Conservation (phyloP, 371 early-diverging fungal genomes). For the Blakeslea trispora region DNA sequence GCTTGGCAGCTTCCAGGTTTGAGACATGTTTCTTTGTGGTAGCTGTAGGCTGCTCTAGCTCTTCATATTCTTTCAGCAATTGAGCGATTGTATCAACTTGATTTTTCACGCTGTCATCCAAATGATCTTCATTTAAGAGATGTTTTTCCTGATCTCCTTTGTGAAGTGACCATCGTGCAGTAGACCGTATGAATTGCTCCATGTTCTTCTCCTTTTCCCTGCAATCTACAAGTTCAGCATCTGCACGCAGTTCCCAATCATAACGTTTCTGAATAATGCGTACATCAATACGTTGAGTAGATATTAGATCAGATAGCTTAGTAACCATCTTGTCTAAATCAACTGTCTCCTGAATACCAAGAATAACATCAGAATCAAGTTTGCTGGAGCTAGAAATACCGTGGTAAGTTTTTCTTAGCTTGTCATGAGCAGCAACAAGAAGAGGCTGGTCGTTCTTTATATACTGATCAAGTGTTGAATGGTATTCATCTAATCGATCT, state of each 20-base stretch:
- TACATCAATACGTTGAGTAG: conserved; percentile 17
- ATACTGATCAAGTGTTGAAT: neutral
- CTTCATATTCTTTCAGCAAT: neutral
- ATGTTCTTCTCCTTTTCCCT: conserved; percentile 15
- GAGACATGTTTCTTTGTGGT: conserved; percentile 6
- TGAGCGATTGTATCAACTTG: neutral
- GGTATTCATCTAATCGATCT: neutral
- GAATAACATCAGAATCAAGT: neutral
- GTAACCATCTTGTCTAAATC: conserved; percentile 9
- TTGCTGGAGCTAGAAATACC: neutral
- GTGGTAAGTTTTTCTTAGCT: conserved; percentile 3
- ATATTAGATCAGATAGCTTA: conserved; percentile 17
- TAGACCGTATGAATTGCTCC: conserved; percentile 19
- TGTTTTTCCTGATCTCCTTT: neutral
- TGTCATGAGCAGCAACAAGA: neutral
- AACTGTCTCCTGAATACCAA: neutral
- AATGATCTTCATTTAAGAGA: neutral
- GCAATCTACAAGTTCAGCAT: conserved; percentile 13
- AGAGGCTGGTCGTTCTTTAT: neutral
- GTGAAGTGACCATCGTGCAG: conserved; percentile 27
- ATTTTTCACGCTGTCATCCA: neutral
- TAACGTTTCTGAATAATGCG: conserved; percentile 13
- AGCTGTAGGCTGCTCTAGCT: conserved; percentile 8
- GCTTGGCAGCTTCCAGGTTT: conserved; percentile 2
- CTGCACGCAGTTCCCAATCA: conserved; percentile 24